phyloP scores from a whole-genome alignment of 2,329 filamentous ascomycete species.

The Fusarium hainanense region DNA sequence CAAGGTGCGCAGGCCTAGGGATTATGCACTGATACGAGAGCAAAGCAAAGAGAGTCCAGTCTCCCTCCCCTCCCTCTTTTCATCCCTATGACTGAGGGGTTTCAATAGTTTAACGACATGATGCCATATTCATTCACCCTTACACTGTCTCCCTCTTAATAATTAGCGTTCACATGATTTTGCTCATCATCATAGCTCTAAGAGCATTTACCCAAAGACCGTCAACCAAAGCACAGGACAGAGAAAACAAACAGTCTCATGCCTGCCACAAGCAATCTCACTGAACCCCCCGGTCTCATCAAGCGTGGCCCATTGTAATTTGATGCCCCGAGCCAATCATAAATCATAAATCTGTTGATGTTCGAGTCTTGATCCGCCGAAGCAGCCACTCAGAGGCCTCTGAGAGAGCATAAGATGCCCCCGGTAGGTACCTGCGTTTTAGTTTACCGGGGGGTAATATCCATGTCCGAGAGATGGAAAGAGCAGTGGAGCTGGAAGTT shows the following conservation, averaged over 20 bases:
- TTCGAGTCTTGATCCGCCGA: slow-evolving; percentile 20
- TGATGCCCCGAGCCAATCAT: slow-evolving; percentile 38
- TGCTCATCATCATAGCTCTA: neutral
- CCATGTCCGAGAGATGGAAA: neutral
- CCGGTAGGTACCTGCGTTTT: slow-evolving; percentile 36
- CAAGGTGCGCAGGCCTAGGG: neutral
- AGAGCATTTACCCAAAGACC: slow-evolving; percentile 8
- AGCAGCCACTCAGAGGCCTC: slow-evolving; percentile 37
- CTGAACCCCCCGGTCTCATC: slow-evolving; percentile 34
- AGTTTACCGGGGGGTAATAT: slow-evolving; percentile 13
- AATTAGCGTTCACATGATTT: neutral
- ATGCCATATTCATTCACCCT: slow-evolving; percentile 16
- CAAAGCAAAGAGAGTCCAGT: neutral
- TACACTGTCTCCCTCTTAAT: slow-evolving; percentile 1
- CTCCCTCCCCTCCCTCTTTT: neutral
- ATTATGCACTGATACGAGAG: slow-evolving; percentile 13
- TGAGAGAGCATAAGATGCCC: slow-evolving; percentile 3
- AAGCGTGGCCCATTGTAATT: slow-evolving; percentile 45
- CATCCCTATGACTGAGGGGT: slow-evolving; percentile 2
- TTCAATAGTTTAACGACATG: slow-evolving; percentile 9
- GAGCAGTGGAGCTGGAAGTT: slow-evolving; percentile 1
- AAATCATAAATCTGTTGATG: slow-evolving; percentile 13
- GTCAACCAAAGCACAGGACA: slow-evolving; percentile 2
- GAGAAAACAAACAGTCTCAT: slow-evolving; percentile 38
- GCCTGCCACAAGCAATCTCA: slow-evolving; percentile 46